phyloP scores from a whole-genome alignment of 2,329 filamentous ascomycete genomes.

The Xylariaceae sp. region DNA sequence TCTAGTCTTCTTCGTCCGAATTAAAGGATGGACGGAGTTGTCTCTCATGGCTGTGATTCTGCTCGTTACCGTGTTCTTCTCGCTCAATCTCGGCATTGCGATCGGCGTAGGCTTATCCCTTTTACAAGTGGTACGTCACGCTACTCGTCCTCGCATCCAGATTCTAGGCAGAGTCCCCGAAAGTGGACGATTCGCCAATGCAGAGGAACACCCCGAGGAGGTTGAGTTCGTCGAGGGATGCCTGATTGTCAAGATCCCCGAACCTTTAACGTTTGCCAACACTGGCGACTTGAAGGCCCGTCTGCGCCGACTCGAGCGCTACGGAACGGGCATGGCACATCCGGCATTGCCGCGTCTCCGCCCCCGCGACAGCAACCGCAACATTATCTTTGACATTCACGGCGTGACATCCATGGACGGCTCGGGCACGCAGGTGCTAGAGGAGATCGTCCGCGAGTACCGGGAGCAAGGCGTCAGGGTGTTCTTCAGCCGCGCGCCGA shows the following conservation, averaged over 20 bases:
- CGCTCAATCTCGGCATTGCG: constrained; percentile 86
- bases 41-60: constrained; percentile 87
- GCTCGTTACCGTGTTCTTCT: constrained; percentile 88
- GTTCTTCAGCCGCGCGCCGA: constrained; percentile 61
- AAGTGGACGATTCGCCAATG: constrained; percentile 80
- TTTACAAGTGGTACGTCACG: constrained; percentile 82
- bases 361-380: constrained; percentile 74
- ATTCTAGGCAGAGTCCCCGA: constrained; percentile 87
- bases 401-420: constrained; percentile 95
- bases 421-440: constrained; percentile 83
- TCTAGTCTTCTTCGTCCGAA: constrained; percentile 79
- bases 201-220: constrained; percentile 63
- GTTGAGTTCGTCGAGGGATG: constrained; percentile 89
- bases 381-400: constrained; percentile 95
- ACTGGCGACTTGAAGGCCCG: constrained; percentile 86
- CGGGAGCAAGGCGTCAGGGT: constrained; percentile 69
- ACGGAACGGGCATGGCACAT: constrained; percentile 80
- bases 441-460: constrained; percentile 82
- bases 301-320: constrained; percentile 76
- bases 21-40: constrained; percentile 81
- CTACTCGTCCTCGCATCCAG: constrained; percentile 88
- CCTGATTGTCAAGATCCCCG: constrained; percentile 94
- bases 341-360: constrained; percentile 80
- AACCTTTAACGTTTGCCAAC: constrained; percentile 94
- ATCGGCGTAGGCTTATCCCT: constrained; percentile 89